Percentiles rank a stretch among this genome's conserved stretches.
Conservation (phyloP, 306 rosid species). For the Hylodesmum podocarpum region DNA sequence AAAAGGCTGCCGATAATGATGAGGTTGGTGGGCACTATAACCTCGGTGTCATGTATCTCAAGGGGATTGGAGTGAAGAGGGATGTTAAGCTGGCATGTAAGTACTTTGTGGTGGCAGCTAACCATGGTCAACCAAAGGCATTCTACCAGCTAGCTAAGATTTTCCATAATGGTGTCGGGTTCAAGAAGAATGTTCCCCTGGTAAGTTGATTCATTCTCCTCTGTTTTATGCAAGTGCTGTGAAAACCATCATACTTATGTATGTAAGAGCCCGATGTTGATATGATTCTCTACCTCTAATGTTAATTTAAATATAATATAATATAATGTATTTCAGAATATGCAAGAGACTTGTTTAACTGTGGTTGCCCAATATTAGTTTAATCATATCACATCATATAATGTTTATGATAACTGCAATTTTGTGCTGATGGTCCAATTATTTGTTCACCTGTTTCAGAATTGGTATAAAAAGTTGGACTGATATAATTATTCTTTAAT, state of each 20-base stretch:
- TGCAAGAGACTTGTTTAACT: not conserved
- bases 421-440: not conserved
- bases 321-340: not conserved
- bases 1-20: conserved; percentile 73
- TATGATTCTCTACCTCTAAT: not conserved
- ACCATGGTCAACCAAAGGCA: conserved; percentile 94
- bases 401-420: not conserved
- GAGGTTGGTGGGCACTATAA: conserved; percentile 95
- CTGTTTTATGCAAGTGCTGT: conserved; percentile 3
- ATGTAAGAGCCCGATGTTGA: not conserved
- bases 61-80: conserved; percentile 93
- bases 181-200: conserved; percentile 76
- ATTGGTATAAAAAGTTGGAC: not conserved
- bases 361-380: not conserved
- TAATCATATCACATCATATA: not conserved
- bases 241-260: not conserved
- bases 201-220: conserved; percentile 42
- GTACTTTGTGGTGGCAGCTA: conserved; percentile 73
- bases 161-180: conserved; percentile 94
- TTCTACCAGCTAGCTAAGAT: conserved; percentile 98
- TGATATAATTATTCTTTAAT: conserved; percentile 8
- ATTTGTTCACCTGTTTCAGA: not conserved
- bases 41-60: conserved; percentile 90
- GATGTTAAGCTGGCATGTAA: conserved; percentile 78
- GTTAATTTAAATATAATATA: conserved; percentile 1